Base-by-base conservation (phyloP, 371 early-diverging fungal species). In the Amoeboaphelidium protococcarum region DNA sequence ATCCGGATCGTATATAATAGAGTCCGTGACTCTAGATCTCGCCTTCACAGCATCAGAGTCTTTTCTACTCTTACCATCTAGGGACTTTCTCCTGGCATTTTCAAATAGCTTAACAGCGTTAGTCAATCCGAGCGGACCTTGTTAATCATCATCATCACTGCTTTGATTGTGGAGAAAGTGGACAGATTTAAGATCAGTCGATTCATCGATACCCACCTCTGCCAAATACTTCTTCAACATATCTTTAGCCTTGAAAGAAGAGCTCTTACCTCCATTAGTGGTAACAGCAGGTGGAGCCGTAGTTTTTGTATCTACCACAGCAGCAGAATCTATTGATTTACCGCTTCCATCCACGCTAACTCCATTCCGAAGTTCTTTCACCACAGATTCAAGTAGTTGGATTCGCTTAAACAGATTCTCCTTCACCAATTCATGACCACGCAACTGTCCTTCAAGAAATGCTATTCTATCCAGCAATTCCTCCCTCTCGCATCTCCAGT, bases 371-470 rank as follows among this genome's bases (percentile, higher is more conserved):
- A n/a, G n/a, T 56, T 74, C 72, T 44, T 66, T 52, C 52, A 89
- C 52, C 12, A 82, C 78, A 64, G 68, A 81, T 60, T 89, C 86
- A 12, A 89, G 66, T 86, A 89, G 82, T 58, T 81, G 81, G 31
- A 83, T 71, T 40, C 86, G 60, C 54, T 74, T 68, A 61, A 78
- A 54, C 47, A 89, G 57, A 60, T 81, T 80, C n/a, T 66, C 49
- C 54, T 74, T 79, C 40, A 74, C 49, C 48, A 71, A 78, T 49
- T 84, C 85, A 26, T 72, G 55, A 6, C 76, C 84, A 31, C 78
- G 65, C 42, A 75, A 64, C 57, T 83, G 83, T n/a, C 84, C 82
- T 55, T 82, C 81, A 40, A 86, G 63, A 46, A 75, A 63, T 1
- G 82, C 76, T 44, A 85, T 65, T 25, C 72, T 72, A 25, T 81